A percentile compares a stretch with the other conserved stretches of the same genome.
Evolutionary conservation across 1,284 basidiomycete species (phyloP).

Genomic region (Cryptococcus floricola): DNA sequence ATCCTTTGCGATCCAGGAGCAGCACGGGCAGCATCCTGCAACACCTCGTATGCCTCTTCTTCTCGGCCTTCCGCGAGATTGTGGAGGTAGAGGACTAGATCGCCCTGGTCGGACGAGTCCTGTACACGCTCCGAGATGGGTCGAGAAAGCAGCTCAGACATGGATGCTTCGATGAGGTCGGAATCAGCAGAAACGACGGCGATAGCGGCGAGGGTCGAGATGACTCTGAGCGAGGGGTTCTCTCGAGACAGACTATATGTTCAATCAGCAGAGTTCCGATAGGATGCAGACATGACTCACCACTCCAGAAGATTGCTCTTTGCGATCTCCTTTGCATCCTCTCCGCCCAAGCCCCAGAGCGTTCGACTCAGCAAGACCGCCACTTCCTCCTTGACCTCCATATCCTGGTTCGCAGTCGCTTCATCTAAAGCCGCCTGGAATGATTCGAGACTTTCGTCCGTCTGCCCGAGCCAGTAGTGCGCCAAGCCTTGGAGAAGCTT

Average conservation of each 20-base stretch:
- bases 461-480: conserved; percentile 61
- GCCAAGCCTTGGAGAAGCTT: conserved; percentile 69
- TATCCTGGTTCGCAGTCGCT: conserved; percentile 31
- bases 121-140: conserved; percentile 16
- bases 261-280: neutral
- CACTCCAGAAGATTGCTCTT: conserved; percentile 78
- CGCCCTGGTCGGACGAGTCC: conserved; percentile 30
- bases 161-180: conserved; percentile 76
- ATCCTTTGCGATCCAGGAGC: neutral
- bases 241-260: conserved; percentile 60
- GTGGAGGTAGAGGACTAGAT: conserved; percentile 31
- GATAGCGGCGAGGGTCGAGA: conserved; percentile 79
- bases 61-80: conserved; percentile 16
- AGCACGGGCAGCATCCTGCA: conserved; percentile 13
- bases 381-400: conserved; percentile 62
- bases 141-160: conserved; percentile 65
- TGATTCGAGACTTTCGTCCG: conserved; percentile 61
- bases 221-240: conserved; percentile 58
- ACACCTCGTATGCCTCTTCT: conserved; percentile 13
- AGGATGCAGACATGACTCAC: conserved; percentile 52
- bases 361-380: conserved; percentile 71
- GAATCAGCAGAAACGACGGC: conserved; percentile 75
- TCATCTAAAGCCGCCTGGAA: conserved; percentile 66
- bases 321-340: conserved; percentile 70
- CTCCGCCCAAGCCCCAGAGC: conserved; percentile 72